Percentiles rank a stretch among this genome's conserved stretches.
These are phyloP conservation scores for Plenodomus biglobosus DNA, from an alignment of 2,329 filamentous ascomycete genomes.

Conservation along the genomic window DNA sequence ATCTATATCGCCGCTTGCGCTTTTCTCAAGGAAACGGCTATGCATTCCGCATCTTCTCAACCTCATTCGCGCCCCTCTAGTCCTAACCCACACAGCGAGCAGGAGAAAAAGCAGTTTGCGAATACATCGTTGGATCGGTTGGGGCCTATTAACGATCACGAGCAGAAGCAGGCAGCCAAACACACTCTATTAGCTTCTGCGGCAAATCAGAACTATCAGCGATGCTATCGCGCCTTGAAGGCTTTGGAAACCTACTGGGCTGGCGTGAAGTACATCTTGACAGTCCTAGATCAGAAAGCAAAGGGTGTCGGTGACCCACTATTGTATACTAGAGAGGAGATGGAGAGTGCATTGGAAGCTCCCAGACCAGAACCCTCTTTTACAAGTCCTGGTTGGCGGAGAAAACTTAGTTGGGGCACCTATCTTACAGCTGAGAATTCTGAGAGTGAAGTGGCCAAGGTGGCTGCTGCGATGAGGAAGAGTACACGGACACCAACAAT, in stretches of 20 bases:
- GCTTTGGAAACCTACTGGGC: conserved; percentile 84
- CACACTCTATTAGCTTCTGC: conserved; percentile 78
- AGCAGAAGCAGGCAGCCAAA: conserved; percentile 57
- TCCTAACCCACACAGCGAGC: conserved; percentile 7
- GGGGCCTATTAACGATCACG: conserved; percentile 20
- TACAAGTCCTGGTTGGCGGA: conserved; percentile 55
- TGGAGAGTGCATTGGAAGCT: conserved; percentile 67
- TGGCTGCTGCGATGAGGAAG: conserved; percentile 36
- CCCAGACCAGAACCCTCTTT: conserved; percentile 54
- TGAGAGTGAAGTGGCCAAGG: conserved; percentile 32
- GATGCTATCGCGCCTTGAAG: conserved; percentile 80
- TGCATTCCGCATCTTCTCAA: conserved; percentile 65
- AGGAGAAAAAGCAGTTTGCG: conserved; percentile 1
- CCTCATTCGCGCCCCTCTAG: conserved; percentile 62
- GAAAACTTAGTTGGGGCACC: conserved; percentile 50
- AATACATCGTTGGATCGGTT: conserved; percentile 6
- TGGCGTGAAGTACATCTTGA: conserved; percentile 82
- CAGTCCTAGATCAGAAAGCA: conserved; percentile 81
- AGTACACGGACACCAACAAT: conserved; percentile 32
- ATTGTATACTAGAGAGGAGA: conserved; percentile 70
- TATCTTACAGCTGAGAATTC: conserved; percentile 42
- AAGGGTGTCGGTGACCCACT: conserved; percentile 80
- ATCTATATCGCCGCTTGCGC: conserved; percentile 91
- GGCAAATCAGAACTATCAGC: conserved; percentile 83
- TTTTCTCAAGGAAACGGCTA: conserved; percentile 79